Evolutionary conservation across 2,329 filamentous ascomycete species (phyloP), one percentile per base, ranked within the genome.

Genomic region (Pestalotiopsis sp.): DNA sequence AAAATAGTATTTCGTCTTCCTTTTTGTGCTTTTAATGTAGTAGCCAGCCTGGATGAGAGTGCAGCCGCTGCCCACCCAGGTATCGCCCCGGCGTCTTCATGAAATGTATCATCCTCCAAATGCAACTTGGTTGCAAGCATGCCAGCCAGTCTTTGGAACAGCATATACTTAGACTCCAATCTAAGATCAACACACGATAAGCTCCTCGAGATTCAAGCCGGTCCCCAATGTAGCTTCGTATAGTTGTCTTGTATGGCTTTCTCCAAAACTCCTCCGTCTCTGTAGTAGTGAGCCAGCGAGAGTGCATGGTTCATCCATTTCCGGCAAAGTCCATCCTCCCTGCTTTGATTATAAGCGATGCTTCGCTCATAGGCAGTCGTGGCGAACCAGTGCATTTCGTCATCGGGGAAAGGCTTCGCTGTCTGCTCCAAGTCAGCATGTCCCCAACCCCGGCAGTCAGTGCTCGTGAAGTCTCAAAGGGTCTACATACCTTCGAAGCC

Each of bases 311-410:
- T 82, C 1, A 88, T 87, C 91, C 92, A 94, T 44, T 78, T 76
- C 70, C 83, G 85, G 61, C 88, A 89, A 1, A 80, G 77, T 4
- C 81, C 82, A 67, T 88, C 84, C 26, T 91, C 83, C 1, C 84
- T 82, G 1, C 79, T 81, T 13, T 85, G 83, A 72, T 88, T 89
- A n/a, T 87, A 83, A 73, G 94, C 91, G 4, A 94, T 82, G 0
- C 87, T 89, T 68, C 89, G 89, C 71, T 94, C 94, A 77, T 92
- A 94, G 0, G 87, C 81, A 5, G 85, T 88, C 1, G 88, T 87
- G 0, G 89, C 88, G n/a, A 96, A 85, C 91, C 92, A 96, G 73
- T 94, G 90, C 1, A 94, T 79, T 74, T 96, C 93, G 3, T 86
- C 84, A 0, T 80, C 73, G 0, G 92, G 92, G 74, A 93, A 93